Base-by-base conservation (phyloP, 129 eudicot genomes). In the Lactuca saligna region DNA sequence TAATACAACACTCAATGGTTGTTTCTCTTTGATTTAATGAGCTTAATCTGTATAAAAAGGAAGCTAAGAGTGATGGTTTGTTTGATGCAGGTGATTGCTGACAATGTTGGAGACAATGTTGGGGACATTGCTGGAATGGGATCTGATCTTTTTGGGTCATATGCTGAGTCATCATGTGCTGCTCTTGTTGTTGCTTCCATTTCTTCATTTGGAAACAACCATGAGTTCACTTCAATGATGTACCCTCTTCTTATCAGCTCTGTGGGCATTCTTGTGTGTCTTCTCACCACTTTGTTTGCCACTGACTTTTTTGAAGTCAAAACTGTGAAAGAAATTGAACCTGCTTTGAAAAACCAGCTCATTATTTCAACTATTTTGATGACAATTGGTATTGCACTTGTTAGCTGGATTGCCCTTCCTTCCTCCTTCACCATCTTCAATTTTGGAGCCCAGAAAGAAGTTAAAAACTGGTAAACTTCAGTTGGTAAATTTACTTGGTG, bases 81-180 rank as follows among this genome's bases (percentile, higher is more conserved):
- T 35, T 39, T 39, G 44, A 7, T 39, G 59, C 81, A 89, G 96
- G 96, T 87, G 4, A 91, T 91, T 63, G 95, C 92, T 58, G 97
- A 91, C 77, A 91, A 91, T 75, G 95, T 87, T 55, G 97, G 97
- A 54, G 97, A 91, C 70, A 91, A 91, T 66, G 97, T 91, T 49
- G 95, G 97, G 14, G 91, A 91, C 81, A 87, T 91, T 83, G 95
- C 97, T n/a, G 97, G 97, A 37, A 91, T 91, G 97, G 97, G 97
- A 50, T 85, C 97, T 42, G 97, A 91, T 79, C 91, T 91, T 3
- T 91, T 91, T 62, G 97, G 97, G 16, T 91, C 97, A 17, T 91
- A 91, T 54, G 95, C 96, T 4, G 96, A 89, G 75, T 81, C 96
- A 12, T 89, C 29, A 25, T 25, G 29, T 79, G 96, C 96, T 11